These are phyloP conservation scores for Geoglossum glabrum DNA, from an alignment of 495 filamentous ascomycete species.

Conservation along the genomic window DNA sequence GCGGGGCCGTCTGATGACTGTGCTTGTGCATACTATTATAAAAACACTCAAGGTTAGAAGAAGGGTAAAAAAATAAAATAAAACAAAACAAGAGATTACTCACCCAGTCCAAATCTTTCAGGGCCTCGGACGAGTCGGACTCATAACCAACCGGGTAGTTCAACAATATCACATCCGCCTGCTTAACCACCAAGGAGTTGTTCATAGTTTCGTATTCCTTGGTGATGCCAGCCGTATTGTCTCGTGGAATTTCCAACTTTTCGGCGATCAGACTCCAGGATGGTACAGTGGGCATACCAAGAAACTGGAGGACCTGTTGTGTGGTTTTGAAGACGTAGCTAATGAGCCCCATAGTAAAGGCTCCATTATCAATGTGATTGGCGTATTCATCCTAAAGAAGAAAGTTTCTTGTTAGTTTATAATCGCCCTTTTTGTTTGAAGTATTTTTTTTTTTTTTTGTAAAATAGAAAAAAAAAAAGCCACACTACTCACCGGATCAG, in stretches of 20 bases:
- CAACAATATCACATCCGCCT: constrained; percentile 41
- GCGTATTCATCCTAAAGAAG: constrained; percentile 46
- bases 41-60: too few species aligned
- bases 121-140: constrained; percentile 30
- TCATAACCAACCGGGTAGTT: constrained; percentile 36
- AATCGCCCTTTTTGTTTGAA: too few species aligned
- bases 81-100: too few species aligned
- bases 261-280: constrained; percentile 32
- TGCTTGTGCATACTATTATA: constrained; percentile 38
- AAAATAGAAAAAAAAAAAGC: background rate
- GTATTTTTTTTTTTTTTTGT: too few species aligned
- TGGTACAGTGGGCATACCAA: constrained; percentile 29
- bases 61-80: too few species aligned
- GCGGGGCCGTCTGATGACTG: constrained; percentile 41
- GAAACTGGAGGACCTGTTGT: constrained; percentile 33
- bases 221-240: constrained; percentile 37
- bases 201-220: constrained; percentile 50
- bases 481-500: constrained; percentile 38
- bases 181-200: constrained; percentile 39
- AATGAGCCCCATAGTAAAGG: constrained; percentile 52
- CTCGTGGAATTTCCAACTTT: constrained; percentile 30
- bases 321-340: constrained; percentile 33
- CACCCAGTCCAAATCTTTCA: constrained; percentile 38
- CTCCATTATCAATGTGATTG: constrained; percentile 49
- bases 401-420: background rate